Evolutionary conservation across 768 basidiomycete genomes (phyloP).

Genomic region (Rhizopogon sp.): DNA sequence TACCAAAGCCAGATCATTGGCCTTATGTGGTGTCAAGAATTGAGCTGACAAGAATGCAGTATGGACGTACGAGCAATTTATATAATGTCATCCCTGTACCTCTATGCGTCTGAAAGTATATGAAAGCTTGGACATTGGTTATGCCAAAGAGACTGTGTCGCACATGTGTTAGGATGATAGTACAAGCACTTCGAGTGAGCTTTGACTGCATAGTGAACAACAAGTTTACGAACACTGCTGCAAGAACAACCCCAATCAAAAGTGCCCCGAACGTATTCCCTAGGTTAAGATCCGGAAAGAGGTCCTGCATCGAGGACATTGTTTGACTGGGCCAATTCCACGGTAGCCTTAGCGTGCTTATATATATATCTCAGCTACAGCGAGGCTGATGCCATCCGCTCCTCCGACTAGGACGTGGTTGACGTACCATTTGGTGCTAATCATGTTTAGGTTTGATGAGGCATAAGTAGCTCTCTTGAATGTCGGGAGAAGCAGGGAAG

Average conservation of each 20-base stretch:
- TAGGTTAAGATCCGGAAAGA: not conserved
- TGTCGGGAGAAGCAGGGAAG: too few relatives aligned
- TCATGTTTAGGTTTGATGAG: too few relatives aligned
- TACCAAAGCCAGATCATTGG: constrained; percentile 5
- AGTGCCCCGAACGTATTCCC: not conserved
- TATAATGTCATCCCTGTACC: not conserved
- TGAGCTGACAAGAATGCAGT: not conserved
- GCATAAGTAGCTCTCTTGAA: too few relatives aligned
- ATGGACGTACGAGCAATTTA: not conserved
- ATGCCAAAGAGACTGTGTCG: not conserved
- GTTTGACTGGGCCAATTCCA: constrained; percentile 1
- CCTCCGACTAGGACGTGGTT: too few relatives aligned
- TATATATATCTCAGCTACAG: not conserved
- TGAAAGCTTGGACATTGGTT: not conserved
- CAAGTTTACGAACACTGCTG: not conserved
- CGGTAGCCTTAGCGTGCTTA: not conserved
- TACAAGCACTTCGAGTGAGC: not conserved
- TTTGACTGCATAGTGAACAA: not conserved
- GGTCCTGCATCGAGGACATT: not conserved
- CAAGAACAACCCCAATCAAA: not conserved
- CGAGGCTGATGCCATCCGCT: too few relatives aligned
- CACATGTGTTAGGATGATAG: not conserved
- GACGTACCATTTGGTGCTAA: too few relatives aligned
- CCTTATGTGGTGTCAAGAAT: not conserved
- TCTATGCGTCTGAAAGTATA: not conserved